Percentiles rank a stretch among this genome's conserved stretches.
Evolutionary conservation across 352 stramenopile genomes (phyloP).

Genomic region (Phytopythium montanum): DNA sequence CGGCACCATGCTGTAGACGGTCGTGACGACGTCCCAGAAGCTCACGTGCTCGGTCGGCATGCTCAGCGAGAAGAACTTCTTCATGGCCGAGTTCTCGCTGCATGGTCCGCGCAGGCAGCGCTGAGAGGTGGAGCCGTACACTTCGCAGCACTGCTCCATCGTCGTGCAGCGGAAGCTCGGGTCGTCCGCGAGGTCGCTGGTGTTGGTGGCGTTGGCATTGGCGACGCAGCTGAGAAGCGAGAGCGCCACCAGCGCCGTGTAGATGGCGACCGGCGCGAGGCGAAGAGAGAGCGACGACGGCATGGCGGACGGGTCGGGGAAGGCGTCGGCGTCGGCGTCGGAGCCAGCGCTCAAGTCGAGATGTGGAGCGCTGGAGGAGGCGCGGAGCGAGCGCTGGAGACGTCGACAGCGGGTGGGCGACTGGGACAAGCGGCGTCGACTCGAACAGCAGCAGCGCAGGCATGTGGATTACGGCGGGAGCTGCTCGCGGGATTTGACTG

Average conservation of each 20-base stretch:
- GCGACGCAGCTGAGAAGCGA: not conserved
- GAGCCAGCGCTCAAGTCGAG: not conserved
- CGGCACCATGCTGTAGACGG: constrained; percentile 43
- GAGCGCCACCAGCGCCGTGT: not conserved
- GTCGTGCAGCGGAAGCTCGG: constrained; percentile 24
- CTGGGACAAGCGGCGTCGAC: too few species aligned
- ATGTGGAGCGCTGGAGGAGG: not conserved
- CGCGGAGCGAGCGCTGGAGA: not conserved
- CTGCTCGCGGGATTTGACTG: not conserved
- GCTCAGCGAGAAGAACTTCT: constrained; percentile 49
- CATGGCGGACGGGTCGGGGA: not conserved
- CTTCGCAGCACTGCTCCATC: constrained; percentile 36
- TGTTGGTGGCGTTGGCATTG: not conserved
- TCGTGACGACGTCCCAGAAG: constrained; percentile 40
- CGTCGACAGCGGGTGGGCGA: not conserved
- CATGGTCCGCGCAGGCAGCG: constrained; percentile 38
- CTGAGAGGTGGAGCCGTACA: constrained; percentile 35
- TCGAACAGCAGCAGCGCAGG: too few species aligned
- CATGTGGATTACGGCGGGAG: not conserved
- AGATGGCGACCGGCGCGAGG: not conserved
- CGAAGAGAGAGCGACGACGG: not conserved
- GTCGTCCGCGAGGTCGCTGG: constrained; percentile 12
- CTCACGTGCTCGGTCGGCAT: constrained; percentile 31
- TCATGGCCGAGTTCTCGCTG: constrained; percentile 31
- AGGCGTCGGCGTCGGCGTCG: too few species aligned